Evolutionary conservation across 495 filamentous ascomycete genomes (phyloP), one percentile per base, ranked within the genome.

Genomic region (Elaphomyces granulatus): DNA sequence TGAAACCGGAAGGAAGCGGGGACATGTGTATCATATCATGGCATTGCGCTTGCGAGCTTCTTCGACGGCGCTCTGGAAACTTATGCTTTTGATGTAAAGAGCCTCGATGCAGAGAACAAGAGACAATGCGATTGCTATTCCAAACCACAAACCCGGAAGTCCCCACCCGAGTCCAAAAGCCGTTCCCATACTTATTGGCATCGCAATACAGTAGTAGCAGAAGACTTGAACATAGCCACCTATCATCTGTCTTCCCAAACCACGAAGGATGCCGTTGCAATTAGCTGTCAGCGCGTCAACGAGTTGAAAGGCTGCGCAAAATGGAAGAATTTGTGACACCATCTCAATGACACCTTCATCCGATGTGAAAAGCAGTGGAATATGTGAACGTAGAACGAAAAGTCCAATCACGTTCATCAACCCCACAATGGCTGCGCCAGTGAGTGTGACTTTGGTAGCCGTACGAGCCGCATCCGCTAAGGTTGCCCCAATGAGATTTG

Each of bases 201-300:
- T 68, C 0, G 81, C 88, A 32, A 94, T 67, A 3, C 70, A 58
- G 61, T 96, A 96, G 59, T 94, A 96, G 36, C 75, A 77, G 37
- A 81, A 74, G 2, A 96, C 53, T 48, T 84, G 86, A 20, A 87
- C 76, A 54, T 87, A 94, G 3, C 87, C 86, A 2, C 87, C 87
- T 36, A 96, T 72, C 46, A 86, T 77, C 54, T 94, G 88, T 23
- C 80, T 70, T 2, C 87, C 87, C 20, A 88, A 70, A 8, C 87
- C 88, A 16, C 87, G 70, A 20, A 96, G 64, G 21, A 94, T 62
- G 15, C 88, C 87, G 48, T 88, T 86, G 46, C 79, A 83, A 46
- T 77, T 79, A 6, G 77, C 69, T 0, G 85, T 78, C 32, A 90
- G 53, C 9, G 80, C 74, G 51, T 96, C 88, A 45, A 88, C 86